Evolutionary conservation across 1,284 basidiomycete species (phyloP), one percentile per base, ranked within the genome.

Genomic region (Fomes fomentarius): DNA sequence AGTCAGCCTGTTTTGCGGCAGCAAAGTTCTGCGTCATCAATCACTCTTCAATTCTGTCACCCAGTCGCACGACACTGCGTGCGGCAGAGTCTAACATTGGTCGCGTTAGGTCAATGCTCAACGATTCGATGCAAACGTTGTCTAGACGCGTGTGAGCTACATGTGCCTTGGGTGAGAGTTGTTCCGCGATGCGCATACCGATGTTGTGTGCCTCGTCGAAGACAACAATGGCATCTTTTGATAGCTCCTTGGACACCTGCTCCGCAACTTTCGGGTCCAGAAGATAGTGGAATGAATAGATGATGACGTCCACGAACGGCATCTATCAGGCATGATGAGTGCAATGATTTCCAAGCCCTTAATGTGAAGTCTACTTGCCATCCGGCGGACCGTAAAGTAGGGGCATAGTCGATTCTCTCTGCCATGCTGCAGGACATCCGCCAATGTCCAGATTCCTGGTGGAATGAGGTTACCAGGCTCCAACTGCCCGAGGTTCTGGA

Each of bases 131-230:
- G 74, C 97, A 99, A 49, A 99, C 97, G 71, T 99, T 99, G 71
- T 99, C 96, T 89, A 63, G 11, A 12, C 24, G 15, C 19, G n/a
- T 39, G 38, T 50, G 14, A 58, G 45, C 26, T n/a, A n/a, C 35
- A 48, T 46, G 37, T 35, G 35, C 7, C 21, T 21, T 1, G 1
- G n/a, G 17, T 37, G 6, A 12, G 24, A 9, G 9, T 42, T 7
- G n/a, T 21, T 31, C 10, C 21, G 15, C 15, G 33, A 22, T 8
- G 25, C 19, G 24, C 53, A 57, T 62, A 94, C 94, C 95, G 54
- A 99, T 99, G 70, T 99, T 99, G 76, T 99, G 97, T 8, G 97
- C 97, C 72, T 99, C 97, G 69, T 99, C 97, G 66, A 99, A 99
- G 0, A 99, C 96, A 41, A 99, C 96, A 54, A 99, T 99, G 39